Evolutionary conservation across 768 basidiomycete genomes (phyloP), one percentile per base, ranked within the genome.

Genomic region (Omphalotus guepiniiformis): DNA sequence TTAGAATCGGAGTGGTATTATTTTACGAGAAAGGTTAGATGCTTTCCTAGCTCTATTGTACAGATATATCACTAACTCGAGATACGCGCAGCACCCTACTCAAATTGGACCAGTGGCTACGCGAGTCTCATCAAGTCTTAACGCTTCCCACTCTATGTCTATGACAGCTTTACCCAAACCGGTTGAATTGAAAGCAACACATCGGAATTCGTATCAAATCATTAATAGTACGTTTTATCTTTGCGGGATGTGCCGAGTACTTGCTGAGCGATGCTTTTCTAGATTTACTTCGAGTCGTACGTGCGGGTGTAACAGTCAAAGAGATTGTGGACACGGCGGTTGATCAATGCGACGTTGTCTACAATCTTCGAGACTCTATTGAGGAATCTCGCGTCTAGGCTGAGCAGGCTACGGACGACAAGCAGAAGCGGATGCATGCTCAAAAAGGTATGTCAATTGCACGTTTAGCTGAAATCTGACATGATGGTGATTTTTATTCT

Each of bases 61-160:
- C 46, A 29, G 13, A 16, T 16, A 4, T 19, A 38, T 25, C 41
- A 42, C 18, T 29, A 22, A 13, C 25, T 16, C 19, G 23, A n/a
- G n/a, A n/a, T n/a, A n/a, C n/a, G n/a, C 21, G 15, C 52, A 91
- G 88, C 44, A 93, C 85, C 1, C 74, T 94, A 2, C 73, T 95
- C 51, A 96, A 97, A 69, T 94, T 92, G 3, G 93, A 97, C 62
- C 87, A 88, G 63, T 97, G 93, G 93, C 66, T 83, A 9, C 76
- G 78, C 19, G 82, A 89, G 61, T 86, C 83, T 35, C 71, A 81
- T 48, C 75, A 73, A 39, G 80, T 86, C n/a, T 62, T 60, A 8
- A 58, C 54, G 9, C 66, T 68, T 1, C 70, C 74, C 0, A 57
- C 62, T 83, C 84, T 0, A 63, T 68, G 49, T 47, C 64, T n/a